These are phyloP conservation scores for Coelastrella sp. DNA, from an alignment of 139 green algal species.

Conservation along the genomic window DNA sequence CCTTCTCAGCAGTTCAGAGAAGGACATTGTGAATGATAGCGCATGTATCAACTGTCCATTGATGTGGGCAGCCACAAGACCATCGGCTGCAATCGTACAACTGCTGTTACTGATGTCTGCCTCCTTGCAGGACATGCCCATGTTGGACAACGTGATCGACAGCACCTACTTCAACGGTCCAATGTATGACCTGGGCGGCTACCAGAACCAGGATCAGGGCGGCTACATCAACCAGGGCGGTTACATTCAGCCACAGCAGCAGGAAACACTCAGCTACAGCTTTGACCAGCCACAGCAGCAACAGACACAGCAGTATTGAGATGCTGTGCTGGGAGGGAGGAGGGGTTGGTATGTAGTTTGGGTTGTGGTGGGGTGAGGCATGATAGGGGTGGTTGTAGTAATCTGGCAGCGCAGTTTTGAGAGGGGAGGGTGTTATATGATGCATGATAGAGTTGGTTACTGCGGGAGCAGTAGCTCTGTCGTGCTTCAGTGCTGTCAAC, in stretches of 20 bases:
- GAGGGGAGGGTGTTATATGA: no score
- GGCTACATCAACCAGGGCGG: constrained; percentile 41
- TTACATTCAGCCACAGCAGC: not conserved
- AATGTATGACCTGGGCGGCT: constrained; percentile 33
- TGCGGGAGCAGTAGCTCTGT: no score
- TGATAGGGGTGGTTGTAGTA: no score
- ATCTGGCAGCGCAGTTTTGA: no score
- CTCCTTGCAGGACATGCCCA: not conserved
- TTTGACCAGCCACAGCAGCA: not conserved
- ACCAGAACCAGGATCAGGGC: constrained; percentile 37
- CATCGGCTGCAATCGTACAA: not conserved
- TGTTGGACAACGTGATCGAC: not conserved
- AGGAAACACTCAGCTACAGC: not conserved
- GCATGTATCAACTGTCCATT: not conserved
- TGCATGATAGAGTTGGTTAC: no score
- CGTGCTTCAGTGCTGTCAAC: no score
- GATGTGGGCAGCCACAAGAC: not conserved
- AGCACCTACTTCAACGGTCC: not conserved
- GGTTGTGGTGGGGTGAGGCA: not conserved
- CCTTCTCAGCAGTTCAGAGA: no score
- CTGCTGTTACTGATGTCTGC: not conserved
- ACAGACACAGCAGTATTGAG: not conserved
- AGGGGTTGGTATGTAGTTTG: not conserved
- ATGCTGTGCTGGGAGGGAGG: not conserved
- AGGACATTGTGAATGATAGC: no score